Evolutionary conservation across 2,329 filamentous ascomycete species (phyloP).

Genomic region (Blastomyces gilchristii): DNA sequence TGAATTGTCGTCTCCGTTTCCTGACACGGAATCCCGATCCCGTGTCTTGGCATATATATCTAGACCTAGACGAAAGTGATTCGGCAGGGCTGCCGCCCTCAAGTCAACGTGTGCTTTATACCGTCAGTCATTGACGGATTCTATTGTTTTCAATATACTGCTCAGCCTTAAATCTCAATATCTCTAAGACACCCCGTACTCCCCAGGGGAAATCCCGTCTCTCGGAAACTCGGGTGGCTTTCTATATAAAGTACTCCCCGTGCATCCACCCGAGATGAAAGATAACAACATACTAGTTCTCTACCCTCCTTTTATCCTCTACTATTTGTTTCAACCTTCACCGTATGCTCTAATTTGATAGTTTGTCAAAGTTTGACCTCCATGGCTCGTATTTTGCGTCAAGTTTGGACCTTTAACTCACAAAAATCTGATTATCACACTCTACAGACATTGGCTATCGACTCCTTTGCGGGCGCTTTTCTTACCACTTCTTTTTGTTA

Average conservation of each 20-base stretch:
- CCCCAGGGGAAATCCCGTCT: neutral
- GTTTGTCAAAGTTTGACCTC: neutral
- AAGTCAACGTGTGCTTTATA: too few relatives aligned
- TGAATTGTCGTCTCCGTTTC: neutral
- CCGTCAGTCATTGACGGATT: too few relatives aligned
- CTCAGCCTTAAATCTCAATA: too few relatives aligned
- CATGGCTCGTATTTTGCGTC: constrained; percentile 17
- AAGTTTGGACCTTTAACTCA: constrained; percentile 48
- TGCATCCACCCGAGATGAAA: neutral
- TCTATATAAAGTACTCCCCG: neutral
- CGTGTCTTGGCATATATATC: neutral
- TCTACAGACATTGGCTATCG: constrained; percentile 44
- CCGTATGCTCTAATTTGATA: neutral
- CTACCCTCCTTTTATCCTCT: neutral
- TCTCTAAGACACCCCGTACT: neutral
- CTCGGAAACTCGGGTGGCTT: neutral
- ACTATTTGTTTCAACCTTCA: neutral
- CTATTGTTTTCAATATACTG: too few relatives aligned
- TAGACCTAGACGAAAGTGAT: neutral
- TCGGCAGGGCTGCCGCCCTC: too few relatives aligned
- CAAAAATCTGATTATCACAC: constrained; percentile 48
- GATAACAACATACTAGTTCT: neutral
- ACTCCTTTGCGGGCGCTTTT: constrained; percentile 47
- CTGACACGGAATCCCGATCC: neutral
- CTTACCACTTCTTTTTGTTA: constrained; percentile 45